Percentiles rank a stretch among this genome's conserved stretches.
These are phyloP conservation scores for Rugonectria rugulosa DNA, from an alignment of 2,329 filamentous ascomycete genomes.

Conservation along the genomic window DNA sequence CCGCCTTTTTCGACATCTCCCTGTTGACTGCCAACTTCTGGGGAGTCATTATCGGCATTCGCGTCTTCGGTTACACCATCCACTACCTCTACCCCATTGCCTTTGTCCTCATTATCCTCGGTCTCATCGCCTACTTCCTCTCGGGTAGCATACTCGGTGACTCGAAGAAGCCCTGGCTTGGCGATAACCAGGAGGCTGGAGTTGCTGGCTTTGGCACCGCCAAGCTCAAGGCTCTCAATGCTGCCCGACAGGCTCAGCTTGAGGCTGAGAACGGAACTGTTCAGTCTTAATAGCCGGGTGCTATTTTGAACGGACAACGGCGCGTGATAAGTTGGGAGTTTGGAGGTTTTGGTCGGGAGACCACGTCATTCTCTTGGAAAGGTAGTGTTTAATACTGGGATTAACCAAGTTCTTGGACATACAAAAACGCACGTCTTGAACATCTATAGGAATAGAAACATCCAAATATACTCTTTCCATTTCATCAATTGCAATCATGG, in stretches of 20 bases:
- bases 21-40: slow-evolving; percentile 96
- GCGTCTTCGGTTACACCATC: slow-evolving; percentile 80
- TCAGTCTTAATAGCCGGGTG: background rate
- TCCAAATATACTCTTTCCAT: no score
- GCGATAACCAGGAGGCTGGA: slow-evolving; percentile 82
- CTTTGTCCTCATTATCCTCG: slow-evolving; percentile 89
- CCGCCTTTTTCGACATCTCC: slow-evolving; percentile 96
- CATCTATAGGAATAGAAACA: no score
- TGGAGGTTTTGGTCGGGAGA: no score
- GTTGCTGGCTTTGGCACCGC: slow-evolving; percentile 85
- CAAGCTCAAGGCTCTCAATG: slow-evolving; percentile 74
- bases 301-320: background rate
- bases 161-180: slow-evolving; percentile 93
- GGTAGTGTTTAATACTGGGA: no score
- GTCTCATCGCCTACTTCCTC: slow-evolving; percentile 87
- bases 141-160: slow-evolving; percentile 84
- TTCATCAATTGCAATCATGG: background rate
- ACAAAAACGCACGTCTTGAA: no score
- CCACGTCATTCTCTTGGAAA: no score
- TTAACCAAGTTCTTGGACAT: no score
- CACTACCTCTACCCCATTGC: slow-evolving; percentile 96
- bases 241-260: slow-evolving; percentile 53
- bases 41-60: slow-evolving; percentile 91
- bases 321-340: background rate
- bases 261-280: slow-evolving; percentile 40